Evolutionary conservation across 306 rosid genomes (phyloP), one percentile per base, ranked within the genome.

Genomic region (Cucumis cinereus): DNA sequence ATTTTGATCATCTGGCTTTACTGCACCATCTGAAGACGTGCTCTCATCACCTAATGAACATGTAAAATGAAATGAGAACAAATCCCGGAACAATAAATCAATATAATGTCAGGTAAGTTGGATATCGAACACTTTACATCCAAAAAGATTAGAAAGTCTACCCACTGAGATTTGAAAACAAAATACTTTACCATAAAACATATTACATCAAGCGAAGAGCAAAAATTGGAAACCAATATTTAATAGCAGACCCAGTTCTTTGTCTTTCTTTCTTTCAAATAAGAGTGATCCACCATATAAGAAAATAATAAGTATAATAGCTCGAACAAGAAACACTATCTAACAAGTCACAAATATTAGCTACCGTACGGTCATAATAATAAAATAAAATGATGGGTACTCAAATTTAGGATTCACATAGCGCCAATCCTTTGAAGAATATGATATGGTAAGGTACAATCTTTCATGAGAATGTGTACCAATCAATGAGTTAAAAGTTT

Each of bases 21-120:
- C 89, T 54, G 82, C 87, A 68, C 80, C 63, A 63, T 85, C 89
- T 56, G 89, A 84, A 74, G 89, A 76, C 22, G 64, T 76, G 60
- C 78, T 86, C 77, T 85, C 92, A 79, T 87, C 98, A 75, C 98
- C 98, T 92, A 79, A 72, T 56, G 67, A 24, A 43, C 60, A 41
- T 10, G 63, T 30, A 61, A 47, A 70, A 49, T 49, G 38, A 43
- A n/a, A 26, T 10, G 20, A 62, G 52, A 36, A 19, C n/a, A 10
- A 33, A 47, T 12, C 15, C 33, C 4, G 10, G 8, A 14, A 41
- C 20, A 68, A 68, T 68, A 43, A 41, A 43, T 68, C 74, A 68
- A 47, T 15, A 70, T 23, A 70, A 47, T 68, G 36, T 43, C 58
- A 24, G 57, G 22, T 43, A 47, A 70, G 75, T 70, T 26, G 20